These are phyloP conservation scores for Aureobasidium musti DNA, from an alignment of 2,329 filamentous ascomycete genomes.

Conservation along the genomic window DNA sequence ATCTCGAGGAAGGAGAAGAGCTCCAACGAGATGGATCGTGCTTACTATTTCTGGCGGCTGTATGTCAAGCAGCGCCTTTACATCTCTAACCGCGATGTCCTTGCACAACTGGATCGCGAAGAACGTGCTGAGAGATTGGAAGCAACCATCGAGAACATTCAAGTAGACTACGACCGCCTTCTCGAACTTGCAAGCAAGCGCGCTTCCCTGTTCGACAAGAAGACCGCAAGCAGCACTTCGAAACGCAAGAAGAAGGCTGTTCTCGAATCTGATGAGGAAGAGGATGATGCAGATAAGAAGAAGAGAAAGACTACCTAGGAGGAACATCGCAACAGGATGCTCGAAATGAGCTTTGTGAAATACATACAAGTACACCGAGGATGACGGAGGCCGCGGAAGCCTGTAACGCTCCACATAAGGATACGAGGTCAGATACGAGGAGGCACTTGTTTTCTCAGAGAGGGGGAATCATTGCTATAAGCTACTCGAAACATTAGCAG, in stretches of 20 bases:
- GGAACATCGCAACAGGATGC: neutral
- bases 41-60: constrained; percentile 71
- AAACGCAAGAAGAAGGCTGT: constrained; percentile 26
- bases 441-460: neutral
- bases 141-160: constrained; percentile 66
- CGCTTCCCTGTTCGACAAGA: constrained; percentile 27
- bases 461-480: constrained; percentile 3
- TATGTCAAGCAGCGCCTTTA: constrained; percentile 77
- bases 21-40: constrained; percentile 60
- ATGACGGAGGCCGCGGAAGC: neutral
- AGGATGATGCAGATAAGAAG: constrained; percentile 21
- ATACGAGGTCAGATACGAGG: neutral
- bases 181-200: constrained; percentile 53
- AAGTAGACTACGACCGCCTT: constrained; percentile 71
- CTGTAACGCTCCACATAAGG: constrained; percentile 1
- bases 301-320: constrained; percentile 22
- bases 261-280: constrained; percentile 29
- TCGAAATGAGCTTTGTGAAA: neutral
- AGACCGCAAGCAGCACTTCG: neutral
- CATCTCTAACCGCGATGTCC: constrained; percentile 69
- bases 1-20: constrained; percentile 49
- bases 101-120: constrained; percentile 66
- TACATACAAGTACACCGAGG: neutral
- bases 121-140: constrained; percentile 74
- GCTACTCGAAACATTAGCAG: neutral